Evolutionary conservation across 257 asterid species (phyloP), one percentile per base, ranked within the genome.

Genomic region (Linaria vulgaris): DNA sequence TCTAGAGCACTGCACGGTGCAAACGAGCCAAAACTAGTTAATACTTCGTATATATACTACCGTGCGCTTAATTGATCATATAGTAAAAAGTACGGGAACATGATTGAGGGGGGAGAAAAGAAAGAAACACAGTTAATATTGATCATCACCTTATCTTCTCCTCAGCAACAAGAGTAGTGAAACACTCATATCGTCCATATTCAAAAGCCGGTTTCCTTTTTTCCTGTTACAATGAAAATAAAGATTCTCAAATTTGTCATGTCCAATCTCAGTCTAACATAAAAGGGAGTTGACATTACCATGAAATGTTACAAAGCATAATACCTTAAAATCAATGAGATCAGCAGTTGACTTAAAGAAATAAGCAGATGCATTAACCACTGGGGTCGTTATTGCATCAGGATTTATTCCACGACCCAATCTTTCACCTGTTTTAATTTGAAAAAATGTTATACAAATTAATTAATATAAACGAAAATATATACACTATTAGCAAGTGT

Each of bases 141-240:
- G n/a, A n/a, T n/a, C n/a, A n/a, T n/a, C n/a, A 85, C 97, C 97
- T 90, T 74, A 90, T 87, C 82, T 90, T 90, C 70, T 87, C 89
- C 82, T 90, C 96, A 30, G 83, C 85, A 70, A 80, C 97, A 70
- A 78, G 63, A 67, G 95, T 90, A 44, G 97, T 90, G 61, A 82
- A 83, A 72, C 87, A 87, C 62, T 96, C 97, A 73, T 90, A 90
- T 6, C 97, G 85, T 37, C 97, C 97, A 60, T 90, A 90, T 75
- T 90, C 97, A 59, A 87, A 90, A 78, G 96, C 87, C 54, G 73
- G 58, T 66, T 76, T 61, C 45, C 95, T 76, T 70, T 90, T 90
- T 79, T 90, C 97, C 97, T 90, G 85, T 73, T 75, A 67, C 67
- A n/a, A n/a, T n/a, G n/a, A n/a, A n/a, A 56, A 56, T 9, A 12